Percentiles rank a stretch among this genome's conserved stretches.
Conservation (phyloP, 1,284 basidiomycete species). For the Boletus semigastroideus region DNA sequence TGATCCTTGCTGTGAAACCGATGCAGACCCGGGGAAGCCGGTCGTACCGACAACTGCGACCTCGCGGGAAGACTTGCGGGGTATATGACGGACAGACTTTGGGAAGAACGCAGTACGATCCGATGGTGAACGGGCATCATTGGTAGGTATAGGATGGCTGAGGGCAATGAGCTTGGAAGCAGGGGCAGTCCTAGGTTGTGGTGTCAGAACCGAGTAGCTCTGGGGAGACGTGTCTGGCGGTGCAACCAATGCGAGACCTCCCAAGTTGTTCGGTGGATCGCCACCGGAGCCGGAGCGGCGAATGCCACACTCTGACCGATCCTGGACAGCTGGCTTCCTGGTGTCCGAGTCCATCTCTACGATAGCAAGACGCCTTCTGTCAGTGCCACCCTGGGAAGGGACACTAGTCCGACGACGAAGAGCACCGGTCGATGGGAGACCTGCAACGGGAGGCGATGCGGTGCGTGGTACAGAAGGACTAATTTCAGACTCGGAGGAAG, state of each 20-base stretch:
- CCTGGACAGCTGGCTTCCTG: slow-evolving; percentile 16
- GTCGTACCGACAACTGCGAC: slow-evolving; percentile 55
- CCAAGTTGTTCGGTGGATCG: slow-evolving; percentile 33
- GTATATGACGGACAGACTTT: slow-evolving; percentile 24
- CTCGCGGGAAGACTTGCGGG: slow-evolving; percentile 50
- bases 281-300: slow-evolving; percentile 28
- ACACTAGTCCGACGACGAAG: slow-evolving; percentile 46
- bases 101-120: slow-evolving; percentile 33
- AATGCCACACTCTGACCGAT: slow-evolving; percentile 27
- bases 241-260: slow-evolving; percentile 61
- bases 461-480: slow-evolving; percentile 22
- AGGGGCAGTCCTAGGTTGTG: slow-evolving; percentile 52
- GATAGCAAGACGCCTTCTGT: slow-evolving; percentile 66
- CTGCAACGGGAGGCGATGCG: slow-evolving; percentile 31
- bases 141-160: slow-evolving; percentile 17
- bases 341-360: slow-evolving; percentile 54
- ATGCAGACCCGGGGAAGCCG: slow-evolving; percentile 24
- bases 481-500: slow-evolving; percentile 42
- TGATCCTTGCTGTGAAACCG: slow-evolving; percentile 28
- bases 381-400: slow-evolving; percentile 56
- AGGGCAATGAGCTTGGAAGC: slow-evolving; percentile 20
- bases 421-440: slow-evolving; percentile 17
- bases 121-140: slow-evolving; percentile 48
- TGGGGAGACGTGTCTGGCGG: slow-evolving; percentile 65
- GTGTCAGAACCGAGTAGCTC: slow-evolving; percentile 49